phyloP scores from a whole-genome alignment of 1,139 yeast species.

The Yamadazyma aaseri region DNA sequence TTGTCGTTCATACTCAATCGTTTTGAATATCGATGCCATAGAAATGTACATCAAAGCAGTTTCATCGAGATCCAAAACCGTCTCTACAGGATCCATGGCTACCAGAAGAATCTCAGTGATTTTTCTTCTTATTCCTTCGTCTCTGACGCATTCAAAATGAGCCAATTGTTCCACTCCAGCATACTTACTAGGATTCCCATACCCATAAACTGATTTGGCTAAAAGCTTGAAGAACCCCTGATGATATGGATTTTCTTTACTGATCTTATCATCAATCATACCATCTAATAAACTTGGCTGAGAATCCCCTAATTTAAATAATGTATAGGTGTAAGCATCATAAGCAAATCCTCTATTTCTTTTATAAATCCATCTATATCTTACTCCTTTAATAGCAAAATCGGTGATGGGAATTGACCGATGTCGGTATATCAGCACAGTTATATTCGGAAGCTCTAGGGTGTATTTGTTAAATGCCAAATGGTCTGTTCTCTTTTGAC shows the following conservation, averaged over 20 bases:
- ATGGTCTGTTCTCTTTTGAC: neutral
- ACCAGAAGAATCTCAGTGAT: neutral
- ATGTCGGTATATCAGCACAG: slow-evolving; percentile 2
- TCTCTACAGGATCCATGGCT: neutral
- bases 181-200: neutral
- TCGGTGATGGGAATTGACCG: slow-evolving; percentile 6
- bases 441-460: neutral
- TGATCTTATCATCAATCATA: slow-evolving; percentile 3
- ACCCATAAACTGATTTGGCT: neutral
- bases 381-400: slow-evolving; percentile 3
- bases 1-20: neutral
- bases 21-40: neutral
- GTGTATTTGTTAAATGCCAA: neutral
- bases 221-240: neutral
- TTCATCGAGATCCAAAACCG: neutral
- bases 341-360: neutral
- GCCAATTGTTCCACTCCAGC: neutral
- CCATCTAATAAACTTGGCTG: slow-evolving; percentile 6
- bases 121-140: neutral
- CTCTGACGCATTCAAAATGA: neutral
- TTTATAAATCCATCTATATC: slow-evolving; percentile 8
- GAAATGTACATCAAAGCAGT: neutral
- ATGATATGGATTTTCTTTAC: slow-evolving; percentile 1
- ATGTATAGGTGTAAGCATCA: slow-evolving; percentile 2
- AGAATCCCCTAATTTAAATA: slow-evolving; percentile 4